Conservation (phyloP, 768 basidiomycete species). For the Mycena belliarum region DNA sequence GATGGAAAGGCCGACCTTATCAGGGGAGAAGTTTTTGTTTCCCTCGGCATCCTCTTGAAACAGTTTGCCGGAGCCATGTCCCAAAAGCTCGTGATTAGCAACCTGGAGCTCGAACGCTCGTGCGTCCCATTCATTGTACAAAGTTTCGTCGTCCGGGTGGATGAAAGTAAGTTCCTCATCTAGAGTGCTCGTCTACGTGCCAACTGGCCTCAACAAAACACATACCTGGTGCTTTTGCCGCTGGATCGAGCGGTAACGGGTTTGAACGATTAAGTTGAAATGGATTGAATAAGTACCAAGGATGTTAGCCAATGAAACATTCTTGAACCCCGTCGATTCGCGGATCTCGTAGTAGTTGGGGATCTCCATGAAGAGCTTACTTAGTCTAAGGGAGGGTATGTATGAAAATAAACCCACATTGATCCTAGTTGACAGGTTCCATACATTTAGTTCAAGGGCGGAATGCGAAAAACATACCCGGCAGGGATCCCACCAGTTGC, state of each 20-base stretch:
- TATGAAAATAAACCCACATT: constrained; percentile 41
- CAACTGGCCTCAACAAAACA: constrained; percentile 1
- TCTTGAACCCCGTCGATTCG: constrained; percentile 84
- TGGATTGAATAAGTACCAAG: too few species aligned
- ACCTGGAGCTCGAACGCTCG: constrained; percentile 86
- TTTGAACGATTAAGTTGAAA: too few species aligned
- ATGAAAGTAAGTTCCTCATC: constrained; percentile 83
- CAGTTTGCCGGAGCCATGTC: constrained; percentile 75
- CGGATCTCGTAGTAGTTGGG: constrained; percentile 86
- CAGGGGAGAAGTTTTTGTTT: constrained; percentile 78
- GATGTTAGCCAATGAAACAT: constrained; percentile 86
- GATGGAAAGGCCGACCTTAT: constrained; percentile 41
- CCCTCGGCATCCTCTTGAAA: constrained; percentile 79
- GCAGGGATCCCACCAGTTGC: constrained; percentile 69
- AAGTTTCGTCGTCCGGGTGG: constrained; percentile 70
- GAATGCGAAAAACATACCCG: not conserved
- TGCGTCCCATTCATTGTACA: constrained; percentile 79
- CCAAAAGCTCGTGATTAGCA: constrained; percentile 87
- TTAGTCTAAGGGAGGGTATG: not conserved
- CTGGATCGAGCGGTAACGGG: too few species aligned
- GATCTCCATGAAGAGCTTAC: constrained; percentile 45
- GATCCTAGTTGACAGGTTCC: constrained; percentile 84
- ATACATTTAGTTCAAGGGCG: constrained; percentile 25
- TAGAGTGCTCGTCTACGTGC: constrained; percentile 27
- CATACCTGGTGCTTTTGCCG: constrained; percentile 84